Evolutionary conservation across 2,329 filamentous ascomycete species (phyloP).

Genomic region (Stemphylium vesicarium): DNA sequence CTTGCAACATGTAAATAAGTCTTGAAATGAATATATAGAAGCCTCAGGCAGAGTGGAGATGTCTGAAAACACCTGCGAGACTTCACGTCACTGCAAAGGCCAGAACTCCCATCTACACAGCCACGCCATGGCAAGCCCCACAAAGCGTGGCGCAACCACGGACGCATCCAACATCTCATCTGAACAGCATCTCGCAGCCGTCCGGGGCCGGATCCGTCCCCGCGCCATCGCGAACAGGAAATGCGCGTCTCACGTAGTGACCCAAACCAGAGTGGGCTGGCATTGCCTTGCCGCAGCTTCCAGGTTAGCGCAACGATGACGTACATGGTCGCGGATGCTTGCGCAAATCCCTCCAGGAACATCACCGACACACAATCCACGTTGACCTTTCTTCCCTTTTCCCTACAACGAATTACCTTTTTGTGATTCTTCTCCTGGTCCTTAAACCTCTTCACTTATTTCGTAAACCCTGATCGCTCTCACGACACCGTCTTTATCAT

Average conservation of each 20-base stretch:
- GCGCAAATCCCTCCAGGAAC: constrained; percentile 14
- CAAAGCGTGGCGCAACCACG: background rate
- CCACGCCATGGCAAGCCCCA: background rate
- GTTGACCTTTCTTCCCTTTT: constrained; percentile 2
- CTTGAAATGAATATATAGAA: background rate
- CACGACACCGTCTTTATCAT: background rate
- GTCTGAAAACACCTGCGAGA: background rate
- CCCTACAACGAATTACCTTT: background rate
- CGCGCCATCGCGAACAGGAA: constrained; percentile 6
- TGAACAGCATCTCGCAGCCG: background rate
- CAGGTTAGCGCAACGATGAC: constrained; percentile 11
- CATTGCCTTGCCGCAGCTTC: constrained; percentile 2
- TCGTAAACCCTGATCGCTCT: background rate
- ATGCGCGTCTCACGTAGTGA: background rate
- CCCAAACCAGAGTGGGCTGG: background rate
- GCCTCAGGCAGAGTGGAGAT: background rate
- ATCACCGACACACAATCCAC: constrained; percentile 4
- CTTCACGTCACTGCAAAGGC: background rate
- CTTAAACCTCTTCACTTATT: background rate
- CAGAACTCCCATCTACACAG: background rate
- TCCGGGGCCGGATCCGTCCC: background rate
- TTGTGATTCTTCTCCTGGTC: background rate
- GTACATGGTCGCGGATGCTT: constrained; percentile 12
- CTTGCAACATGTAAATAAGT: too few relatives aligned
- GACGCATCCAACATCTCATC: background rate